Conservation (phyloP, 164 flowering plant species). For the Buxus sempervirens region DNA sequence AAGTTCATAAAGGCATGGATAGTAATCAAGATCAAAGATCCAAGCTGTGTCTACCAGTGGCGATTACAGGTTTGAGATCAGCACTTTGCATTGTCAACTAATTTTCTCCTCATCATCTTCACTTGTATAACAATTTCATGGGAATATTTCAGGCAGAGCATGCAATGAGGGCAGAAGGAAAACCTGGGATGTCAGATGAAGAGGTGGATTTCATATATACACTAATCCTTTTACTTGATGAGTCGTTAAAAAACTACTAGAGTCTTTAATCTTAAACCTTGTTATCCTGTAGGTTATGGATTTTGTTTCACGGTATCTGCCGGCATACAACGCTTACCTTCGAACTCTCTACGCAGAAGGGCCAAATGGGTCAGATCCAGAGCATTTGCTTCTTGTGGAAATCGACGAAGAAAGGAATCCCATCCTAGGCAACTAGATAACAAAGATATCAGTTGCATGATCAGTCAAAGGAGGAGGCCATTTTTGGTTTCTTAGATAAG, state of each 20-base stretch:
- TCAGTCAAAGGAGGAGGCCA: neutral
- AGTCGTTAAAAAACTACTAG: too few species aligned
- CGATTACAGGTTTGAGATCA: slow-evolving; percentile 69
- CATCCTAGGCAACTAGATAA: slow-evolving; percentile 16
- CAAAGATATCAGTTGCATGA: neutral
- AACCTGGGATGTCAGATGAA: slow-evolving; percentile 4
- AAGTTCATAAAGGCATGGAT: slow-evolving; percentile 81
- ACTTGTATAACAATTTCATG: neutral
- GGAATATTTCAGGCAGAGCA: slow-evolving; percentile 20
- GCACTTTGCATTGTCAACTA: neutral
- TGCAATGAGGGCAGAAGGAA: neutral
- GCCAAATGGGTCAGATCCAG: slow-evolving; percentile 71
- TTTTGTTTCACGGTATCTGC: slow-evolving; percentile 92
- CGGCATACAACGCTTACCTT: slow-evolving; percentile 94
- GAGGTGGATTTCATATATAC: neutral
- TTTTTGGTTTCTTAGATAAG: neutral
- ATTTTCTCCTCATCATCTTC: neutral
- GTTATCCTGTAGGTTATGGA: slow-evolving; percentile 60
- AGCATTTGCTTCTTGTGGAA: slow-evolving; percentile 42
- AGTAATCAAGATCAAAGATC: slow-evolving; percentile 84
- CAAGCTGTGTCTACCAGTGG: slow-evolving; percentile 86
- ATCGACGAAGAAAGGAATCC: slow-evolving; percentile 63
- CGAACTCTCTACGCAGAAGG: slow-evolving; percentile 92
- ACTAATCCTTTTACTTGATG: neutral
- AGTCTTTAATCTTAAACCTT: too few species aligned